These are phyloP conservation scores for Talaromyces islandicus DNA, from an alignment of 2,329 filamentous ascomycete genomes.

Conservation along the genomic window DNA sequence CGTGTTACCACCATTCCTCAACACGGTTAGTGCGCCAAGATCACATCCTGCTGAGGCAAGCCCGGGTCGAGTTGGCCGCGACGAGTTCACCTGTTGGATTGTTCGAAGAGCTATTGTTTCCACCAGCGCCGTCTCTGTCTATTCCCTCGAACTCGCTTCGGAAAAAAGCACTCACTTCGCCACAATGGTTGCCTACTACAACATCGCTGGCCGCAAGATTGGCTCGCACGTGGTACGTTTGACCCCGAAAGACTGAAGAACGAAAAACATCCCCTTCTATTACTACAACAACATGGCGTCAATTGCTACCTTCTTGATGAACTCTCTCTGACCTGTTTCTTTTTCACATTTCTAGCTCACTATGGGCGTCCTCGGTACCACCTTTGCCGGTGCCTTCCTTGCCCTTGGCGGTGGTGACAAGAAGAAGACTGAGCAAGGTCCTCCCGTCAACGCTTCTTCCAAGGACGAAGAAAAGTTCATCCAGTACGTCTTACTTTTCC, in stretches of 20 bases:
- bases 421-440: constrained; percentile 38
- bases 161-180: constrained; percentile 14
- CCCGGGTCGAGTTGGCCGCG: neutral
- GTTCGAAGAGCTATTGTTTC: neutral
- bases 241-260: neutral
- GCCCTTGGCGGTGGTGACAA: constrained; percentile 42
- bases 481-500: constrained; percentile 46
- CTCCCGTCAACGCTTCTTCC: constrained; percentile 59
- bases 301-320: neutral
- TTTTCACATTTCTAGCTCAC: constrained; percentile 47
- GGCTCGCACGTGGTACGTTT: constrained; percentile 47
- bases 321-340: neutral
- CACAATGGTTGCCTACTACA: constrained; percentile 48
- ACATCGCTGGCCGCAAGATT: constrained; percentile 46
- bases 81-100: neutral
- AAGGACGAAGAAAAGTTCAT: constrained; percentile 65
- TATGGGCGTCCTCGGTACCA: constrained; percentile 50
- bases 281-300: neutral
- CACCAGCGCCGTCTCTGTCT: neutral
- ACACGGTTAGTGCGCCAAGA: constrained; percentile 10
- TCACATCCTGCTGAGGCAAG: constrained; percentile 4
- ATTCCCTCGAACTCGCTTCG: constrained; percentile 9
- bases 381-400: constrained; percentile 43
- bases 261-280: neutral
- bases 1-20: neutral